Base-by-base conservation (phyloP, 208 protist species). In the Acanthamoeba healyi region DNA sequence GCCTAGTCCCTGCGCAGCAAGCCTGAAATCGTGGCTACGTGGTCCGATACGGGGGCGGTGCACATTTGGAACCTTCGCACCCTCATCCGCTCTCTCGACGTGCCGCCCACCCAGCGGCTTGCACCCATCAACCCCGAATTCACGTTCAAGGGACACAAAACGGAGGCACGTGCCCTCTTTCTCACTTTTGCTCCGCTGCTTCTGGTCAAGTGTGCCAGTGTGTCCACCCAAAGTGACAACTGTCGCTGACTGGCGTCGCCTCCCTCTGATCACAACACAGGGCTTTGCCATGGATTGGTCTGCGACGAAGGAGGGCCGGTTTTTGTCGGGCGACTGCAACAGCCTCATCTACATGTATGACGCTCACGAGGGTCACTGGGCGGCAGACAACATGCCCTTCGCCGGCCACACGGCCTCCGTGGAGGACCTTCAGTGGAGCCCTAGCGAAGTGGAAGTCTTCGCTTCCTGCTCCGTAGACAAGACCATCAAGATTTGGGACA, bases 391-490 rank as follows among this genome's bases (percentile, higher is more conserved):
- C 22, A 56, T 36, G 74, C 93, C 97, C 17, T 98, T 93, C 77
- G 94, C 95, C 94, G 97, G 97, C 51, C 95, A 98, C 92, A 56
- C 96, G 95, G 92, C 96, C 58, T 99, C 98, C 2, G 98, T 99
- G 56, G 99, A 99, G 96, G 99, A 99, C 96, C 97, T 99, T 26
- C 98, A 99, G 95, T 99, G 98, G 98, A 98, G 97, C 90, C 98
- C 98, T 46, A 98, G 96, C 26, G 98, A 99, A 97, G 95, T 40
- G 19, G 63, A 96, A 26, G 97, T 98, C 12, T 96, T 98, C 91
- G 96, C 96, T 32, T 97, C 95, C 36, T 96, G 95, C 94, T 97
- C 96, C 6, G 82, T 61, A 0, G 97, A 98, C 95, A 22, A 93
- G 58, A 97, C 95, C 1, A 91, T 98, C 22, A 84, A 94, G 38